Evolutionary conservation across 1,139 yeast species (phyloP).

Genomic region (Scheffersomyces cryptocercus): DNA sequence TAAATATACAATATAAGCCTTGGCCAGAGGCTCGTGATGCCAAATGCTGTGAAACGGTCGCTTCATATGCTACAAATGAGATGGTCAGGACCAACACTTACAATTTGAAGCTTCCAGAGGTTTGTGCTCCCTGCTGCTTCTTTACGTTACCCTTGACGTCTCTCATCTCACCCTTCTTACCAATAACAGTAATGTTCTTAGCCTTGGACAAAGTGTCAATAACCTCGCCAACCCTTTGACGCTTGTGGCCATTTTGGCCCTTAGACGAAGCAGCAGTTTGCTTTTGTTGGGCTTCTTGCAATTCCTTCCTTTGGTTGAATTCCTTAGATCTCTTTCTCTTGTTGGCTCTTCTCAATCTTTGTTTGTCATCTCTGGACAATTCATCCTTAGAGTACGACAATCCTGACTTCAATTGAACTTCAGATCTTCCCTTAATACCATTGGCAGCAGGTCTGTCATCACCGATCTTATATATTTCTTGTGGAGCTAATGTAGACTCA

Average conservation of each 20-base stretch:
- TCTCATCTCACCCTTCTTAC: constrained; percentile 72
- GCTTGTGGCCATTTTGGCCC: constrained; percentile 35
- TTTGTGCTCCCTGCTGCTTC: constrained; percentile 26
- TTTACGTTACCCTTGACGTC: constrained; percentile 72
- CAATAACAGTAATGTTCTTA: constrained; percentile 78
- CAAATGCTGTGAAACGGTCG: neutral
- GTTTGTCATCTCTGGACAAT: constrained; percentile 82
- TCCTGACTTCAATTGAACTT: constrained; percentile 78
- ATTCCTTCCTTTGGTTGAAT: constrained; percentile 38
- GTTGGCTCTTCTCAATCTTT: constrained; percentile 79
- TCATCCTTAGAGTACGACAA: constrained; percentile 82
- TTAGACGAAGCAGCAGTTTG: constrained; percentile 18
- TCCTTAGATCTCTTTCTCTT: constrained; percentile 77
- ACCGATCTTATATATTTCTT: constrained; percentile 77
- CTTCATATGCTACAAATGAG: neutral
- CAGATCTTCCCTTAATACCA: constrained; percentile 41
- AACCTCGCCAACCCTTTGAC: constrained; percentile 61
- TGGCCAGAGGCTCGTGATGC: too few species aligned
- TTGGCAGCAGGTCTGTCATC: constrained; percentile 50
- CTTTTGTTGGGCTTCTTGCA: constrained; percentile 24
- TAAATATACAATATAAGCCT: too few species aligned
- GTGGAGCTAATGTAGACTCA: constrained; percentile 88
- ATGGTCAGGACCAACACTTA: constrained; percentile 6
- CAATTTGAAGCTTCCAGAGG: constrained; percentile 19
- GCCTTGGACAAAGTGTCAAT: constrained; percentile 73